Evolutionary conservation across 345 rosid species (phyloP).

Genomic region (Rhizophora mangle): DNA sequence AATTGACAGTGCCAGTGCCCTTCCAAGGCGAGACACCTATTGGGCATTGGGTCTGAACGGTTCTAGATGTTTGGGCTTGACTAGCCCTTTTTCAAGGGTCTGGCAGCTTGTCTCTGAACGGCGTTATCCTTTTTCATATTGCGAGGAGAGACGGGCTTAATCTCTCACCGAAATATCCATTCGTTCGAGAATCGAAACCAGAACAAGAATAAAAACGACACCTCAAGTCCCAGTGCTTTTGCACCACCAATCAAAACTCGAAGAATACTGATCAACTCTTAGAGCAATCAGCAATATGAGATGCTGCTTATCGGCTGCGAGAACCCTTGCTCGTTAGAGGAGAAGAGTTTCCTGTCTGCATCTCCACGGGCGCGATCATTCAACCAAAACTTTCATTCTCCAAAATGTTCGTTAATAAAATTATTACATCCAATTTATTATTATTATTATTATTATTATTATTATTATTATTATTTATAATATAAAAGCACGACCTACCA

Average conservation of each 20-base stretch:
- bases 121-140: background rate
- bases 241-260: slow-evolving; percentile 6
- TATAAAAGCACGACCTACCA: background rate
- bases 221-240: slow-evolving; percentile 20
- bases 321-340: slow-evolving; percentile 11
- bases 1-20: too few species aligned
- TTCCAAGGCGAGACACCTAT: too few species aligned
- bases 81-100: too few species aligned
- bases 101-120: too few species aligned
- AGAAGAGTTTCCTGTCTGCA: background rate
- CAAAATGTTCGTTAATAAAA: too few species aligned
- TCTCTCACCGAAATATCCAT: background rate
- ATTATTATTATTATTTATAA: too few species aligned
- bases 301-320: slow-evolving; percentile 21
- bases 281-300: slow-evolving; percentile 22
- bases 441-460: too few species aligned
- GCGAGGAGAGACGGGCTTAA: slow-evolving; percentile 3
- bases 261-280: slow-evolving; percentile 12
- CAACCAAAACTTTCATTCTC: too few species aligned
- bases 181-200: slow-evolving; percentile 8
- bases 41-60: too few species aligned
- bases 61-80: too few species aligned
- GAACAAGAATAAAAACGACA: background rate
- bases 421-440: too few species aligned
- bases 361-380: background rate